Base-by-base conservation (phyloP, 2,329 filamentous ascomycete genomes). In the Lasiodiplodia theobromae region DNA sequence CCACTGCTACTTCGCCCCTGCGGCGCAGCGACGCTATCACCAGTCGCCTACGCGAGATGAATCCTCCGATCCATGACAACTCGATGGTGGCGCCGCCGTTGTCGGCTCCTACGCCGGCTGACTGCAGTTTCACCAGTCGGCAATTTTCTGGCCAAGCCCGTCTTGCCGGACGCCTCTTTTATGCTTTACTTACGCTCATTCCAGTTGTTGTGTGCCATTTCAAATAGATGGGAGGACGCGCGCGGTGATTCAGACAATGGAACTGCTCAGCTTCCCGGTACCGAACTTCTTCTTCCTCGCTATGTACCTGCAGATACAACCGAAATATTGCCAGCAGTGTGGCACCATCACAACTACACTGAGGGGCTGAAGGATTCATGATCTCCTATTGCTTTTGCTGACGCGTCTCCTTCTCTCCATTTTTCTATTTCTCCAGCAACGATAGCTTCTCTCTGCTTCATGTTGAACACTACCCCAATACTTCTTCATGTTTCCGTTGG, bases 1-100 rank as follows among this genome's bases (percentile, higher is more conserved):
- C 58, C 56, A 57, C 54, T 57, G 28, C 54, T n/a, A 16, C 16
- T 31, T 12, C 23, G 37, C 56, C 57, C 57, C 60, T 63, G 60
- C 60, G 60, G 60, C 60, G 18, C 44, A 52, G 28, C 12, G 23
- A 2, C 25, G 31, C 28, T 37, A 12, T 40, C 40, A 16, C 40
- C 18, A 8, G 18, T 18, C 58, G 28, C 40, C 44, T 25, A 64
- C 51, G 60, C 60, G 60, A 64, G 31, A 64, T 64, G 28, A 28
- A 14, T 47, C 44, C 40, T 21, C 60, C 44, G 31, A 49, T 25
- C 10, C 31, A 23, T 28, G 18, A 23, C 11, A 12, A 12, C 16
- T 7, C 34, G 23, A 23, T 12, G n/a, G 56, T 38, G n/a, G 11
- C 37, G 18, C 16, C 23, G 28, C 60, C 60, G 44, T 51, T 51